Base-by-base conservation (phyloP, 2,329 filamentous ascomycete genomes). In the Scortechinia acanthostroma region DNA sequence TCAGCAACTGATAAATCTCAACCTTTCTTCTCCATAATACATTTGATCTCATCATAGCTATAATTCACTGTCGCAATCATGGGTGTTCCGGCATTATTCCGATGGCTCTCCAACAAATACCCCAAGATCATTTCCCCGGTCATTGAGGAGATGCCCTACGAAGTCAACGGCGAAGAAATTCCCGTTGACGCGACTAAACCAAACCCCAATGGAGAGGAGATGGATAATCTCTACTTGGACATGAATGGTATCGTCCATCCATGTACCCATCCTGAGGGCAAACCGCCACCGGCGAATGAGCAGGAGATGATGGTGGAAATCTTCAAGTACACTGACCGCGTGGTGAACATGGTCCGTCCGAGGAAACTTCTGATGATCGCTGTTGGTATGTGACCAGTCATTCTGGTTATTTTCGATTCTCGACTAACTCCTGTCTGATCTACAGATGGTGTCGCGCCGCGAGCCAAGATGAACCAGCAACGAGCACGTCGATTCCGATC, bases 181-280 rank as follows among this genome's bases (percentile, higher is more conserved):
- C 93, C 93, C 2, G 80, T 97, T 49, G 90, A 98, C 60, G 83
- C 80, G 10, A 90, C 86, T 4, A 73, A 79, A 30, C 82, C 88
- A 4, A 98, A 98, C 59, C 94, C 94, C 2, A 98, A 98, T 66
- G 90, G 90, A 61, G 91, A 97, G 67, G 93, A 98, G 64, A 88
- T 95, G 58, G 91, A 98, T 68, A 98, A 98, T 58, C 73, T 98
- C 4, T 98, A 98, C 60, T 79, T 98, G 51, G 93, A 98, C 59
- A 97, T 98, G 91, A 98, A 98, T 65, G 94, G 93, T 61, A 98
- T 98, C 53, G 93, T 98, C 28, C 93, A 98, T 71, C 94, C 94
- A 22, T 98, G 93, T 69, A 95, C 91, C 42, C 93, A 98, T 68
- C 93, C 93, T 1, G 93, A 98, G 63, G 91, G 97, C 58, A 81